Conservation (phyloP, 257 asterid genomes). For the Nicotiana sylvestris region DNA sequence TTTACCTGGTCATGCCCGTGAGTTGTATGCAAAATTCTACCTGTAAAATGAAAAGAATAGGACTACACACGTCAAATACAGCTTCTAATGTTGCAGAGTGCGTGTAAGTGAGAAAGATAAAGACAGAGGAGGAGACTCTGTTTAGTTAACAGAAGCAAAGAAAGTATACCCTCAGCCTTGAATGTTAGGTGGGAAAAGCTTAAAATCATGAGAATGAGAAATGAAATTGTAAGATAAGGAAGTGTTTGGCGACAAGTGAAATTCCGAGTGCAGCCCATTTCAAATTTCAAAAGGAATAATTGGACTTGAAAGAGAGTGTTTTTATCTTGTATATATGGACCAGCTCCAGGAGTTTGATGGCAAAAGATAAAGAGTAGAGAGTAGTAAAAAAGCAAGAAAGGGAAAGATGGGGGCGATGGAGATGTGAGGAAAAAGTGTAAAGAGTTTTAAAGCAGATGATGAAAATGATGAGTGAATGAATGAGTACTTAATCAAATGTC, state of each 20-base stretch:
- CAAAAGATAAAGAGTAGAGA: neutral
- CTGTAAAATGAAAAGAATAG: conserved; percentile 33
- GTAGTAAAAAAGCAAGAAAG: neutral
- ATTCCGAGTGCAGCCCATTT: conserved; percentile 33
- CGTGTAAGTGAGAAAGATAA: neutral
- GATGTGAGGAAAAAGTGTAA: conserved; percentile 13
- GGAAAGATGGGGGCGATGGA: conserved; percentile 18
- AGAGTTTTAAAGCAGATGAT: conserved; percentile 11
- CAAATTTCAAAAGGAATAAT: neutral
- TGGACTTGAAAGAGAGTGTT: neutral
- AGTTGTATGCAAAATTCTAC: conserved; percentile 31
- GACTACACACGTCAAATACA: neutral
- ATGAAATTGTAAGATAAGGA: conserved; percentile 23
- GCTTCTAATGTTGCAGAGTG: neutral
- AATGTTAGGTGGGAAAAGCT: conserved; percentile 32
- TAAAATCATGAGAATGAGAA: conserved; percentile 31
- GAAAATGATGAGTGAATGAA: conserved; percentile 16
- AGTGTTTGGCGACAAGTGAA: conserved; percentile 17
- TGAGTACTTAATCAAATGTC: conserved; percentile 15
- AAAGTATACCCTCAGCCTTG: conserved; percentile 44
- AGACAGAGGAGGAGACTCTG: neutral
- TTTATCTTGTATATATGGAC: neutral
- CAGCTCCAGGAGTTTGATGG: neutral
- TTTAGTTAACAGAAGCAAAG: neutral
- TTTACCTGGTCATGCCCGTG: conserved; percentile 34